Evolutionary conservation across 163 green algal genomes (phyloP), one percentile per base, ranked within the genome.

Genomic region (Scenedesmus sp.): DNA sequence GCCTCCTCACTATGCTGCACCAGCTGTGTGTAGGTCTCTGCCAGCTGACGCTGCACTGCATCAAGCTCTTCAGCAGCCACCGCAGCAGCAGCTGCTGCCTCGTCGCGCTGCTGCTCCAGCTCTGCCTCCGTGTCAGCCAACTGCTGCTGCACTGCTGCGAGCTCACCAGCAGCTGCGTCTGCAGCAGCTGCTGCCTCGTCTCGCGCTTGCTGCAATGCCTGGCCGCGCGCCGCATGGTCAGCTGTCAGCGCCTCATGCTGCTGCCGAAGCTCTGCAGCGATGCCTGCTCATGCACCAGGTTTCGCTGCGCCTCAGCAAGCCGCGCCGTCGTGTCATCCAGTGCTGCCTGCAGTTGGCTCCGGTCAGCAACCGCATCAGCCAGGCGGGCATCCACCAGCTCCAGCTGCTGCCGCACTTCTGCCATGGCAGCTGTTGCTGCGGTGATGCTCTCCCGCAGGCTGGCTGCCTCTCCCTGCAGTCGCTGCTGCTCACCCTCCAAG

Each of bases 191-290:
- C 61, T 81, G 44, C 59, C 42, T 61, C 49, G 22, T 18, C 61
- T 9, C 51, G 15, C 59, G 22, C 22, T 20, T 68, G 40, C 37
- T 89, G 37, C 61, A 89, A 42, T 42, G 65, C 35, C 24, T 80
- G 30, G n/a, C 73, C 26, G 9, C 37, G 65, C 26, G 43, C 42
- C 33, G 68, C 26, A 43, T 42, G 30, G 13, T 90, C 70, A 76
- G 33, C 68, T 40, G 30, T 56, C 49, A 53, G 22, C n/a, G 18
- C 43, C 42, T 72, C 85, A 42, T 83, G 40, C 35, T 40, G 44
- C 82, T 91, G 44, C 76, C 44, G 53, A 76, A 86, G 72, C 72
- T 73, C 86, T 51, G 72, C 51, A 76, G 86, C 49, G n/a, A 40
- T 20, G 42, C 78, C 37, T 76, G 33, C 70, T 22, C 42, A 40